phyloP scores from a whole-genome alignment of 495 filamentous ascomycete species.

The Lentithecium fluviatile region DNA sequence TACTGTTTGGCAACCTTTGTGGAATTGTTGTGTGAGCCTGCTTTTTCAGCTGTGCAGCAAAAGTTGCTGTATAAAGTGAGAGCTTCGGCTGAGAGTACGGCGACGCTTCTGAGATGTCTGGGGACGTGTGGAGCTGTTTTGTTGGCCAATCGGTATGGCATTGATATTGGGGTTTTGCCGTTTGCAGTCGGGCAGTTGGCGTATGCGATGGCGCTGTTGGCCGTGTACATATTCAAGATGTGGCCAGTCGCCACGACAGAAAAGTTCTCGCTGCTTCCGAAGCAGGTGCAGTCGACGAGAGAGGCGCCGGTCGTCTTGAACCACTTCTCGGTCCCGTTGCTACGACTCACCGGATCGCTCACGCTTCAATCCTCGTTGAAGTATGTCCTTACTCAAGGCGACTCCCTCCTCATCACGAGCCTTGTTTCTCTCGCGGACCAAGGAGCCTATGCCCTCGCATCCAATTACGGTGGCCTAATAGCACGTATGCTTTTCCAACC shows the following conservation, averaged over 20 bases:
- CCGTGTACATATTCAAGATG: conserved; percentile 56
- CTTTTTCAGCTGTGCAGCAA: conserved; percentile 79
- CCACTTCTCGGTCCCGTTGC: conserved; percentile 65
- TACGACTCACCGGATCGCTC: conserved; percentile 69
- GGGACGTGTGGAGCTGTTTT: conserved; percentile 65
- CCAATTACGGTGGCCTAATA: conserved; percentile 89
- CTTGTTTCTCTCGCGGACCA: conserved; percentile 75
- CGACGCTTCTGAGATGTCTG: conserved; percentile 73
- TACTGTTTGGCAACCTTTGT: conserved; percentile 74
- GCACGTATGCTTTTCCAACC: conserved; percentile 93
- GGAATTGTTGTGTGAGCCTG: conserved; percentile 80
- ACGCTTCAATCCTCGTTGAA: conserved; percentile 87
- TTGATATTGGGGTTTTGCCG: conserved; percentile 71
- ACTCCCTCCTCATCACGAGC: conserved; percentile 78
- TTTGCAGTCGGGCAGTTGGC: conserved; percentile 86
- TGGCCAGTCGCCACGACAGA: conserved; percentile 26
- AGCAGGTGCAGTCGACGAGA: conserved; percentile 25
- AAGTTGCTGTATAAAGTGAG: conserved; percentile 75
- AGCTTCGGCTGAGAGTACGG: conserved; percentile 73
- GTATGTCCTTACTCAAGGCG: conserved; percentile 89
- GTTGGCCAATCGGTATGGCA: conserved; percentile 51
- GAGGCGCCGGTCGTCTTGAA: conserved; percentile 1
- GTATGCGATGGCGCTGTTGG: conserved; percentile 66
- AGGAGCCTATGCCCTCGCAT: conserved; percentile 89
- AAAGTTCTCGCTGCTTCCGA: conserved; percentile 43